A percentile compares a stretch with the other conserved stretches of the same genome.
Conservation (phyloP, 306 rosid genomes). For the Rosa multiflora region DNA sequence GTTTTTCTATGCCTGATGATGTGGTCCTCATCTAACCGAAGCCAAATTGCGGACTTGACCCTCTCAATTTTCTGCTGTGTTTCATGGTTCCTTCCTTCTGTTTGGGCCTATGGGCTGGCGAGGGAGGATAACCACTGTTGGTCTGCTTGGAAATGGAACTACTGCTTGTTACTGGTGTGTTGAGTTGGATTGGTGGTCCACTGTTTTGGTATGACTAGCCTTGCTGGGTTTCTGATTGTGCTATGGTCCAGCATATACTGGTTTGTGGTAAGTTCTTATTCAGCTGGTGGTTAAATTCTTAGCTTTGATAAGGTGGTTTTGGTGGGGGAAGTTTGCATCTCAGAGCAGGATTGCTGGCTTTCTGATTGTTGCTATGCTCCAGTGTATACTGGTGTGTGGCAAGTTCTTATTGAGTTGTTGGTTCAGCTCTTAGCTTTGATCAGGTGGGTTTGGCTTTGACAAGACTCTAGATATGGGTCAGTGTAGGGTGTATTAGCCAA, state of each 20-base stretch:
- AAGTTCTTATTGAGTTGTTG: background rate
- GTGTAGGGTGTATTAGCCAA: background rate
- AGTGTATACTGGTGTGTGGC: background rate
- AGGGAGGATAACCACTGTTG: background rate
- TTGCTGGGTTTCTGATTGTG: background rate
- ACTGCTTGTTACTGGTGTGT: background rate
- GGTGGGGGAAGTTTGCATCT: background rate
- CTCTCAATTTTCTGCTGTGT: background rate
- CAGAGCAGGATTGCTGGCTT: background rate
- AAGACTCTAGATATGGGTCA: background rate
- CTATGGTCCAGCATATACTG: background rate
- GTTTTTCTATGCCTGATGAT: background rate
- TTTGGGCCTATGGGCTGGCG: background rate
- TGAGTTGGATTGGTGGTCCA: background rate
- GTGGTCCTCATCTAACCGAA: background rate
- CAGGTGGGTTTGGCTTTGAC: background rate
- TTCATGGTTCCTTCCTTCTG: background rate
- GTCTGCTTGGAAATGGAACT: background rate
- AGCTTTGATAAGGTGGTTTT: background rate
- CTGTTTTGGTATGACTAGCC: background rate
- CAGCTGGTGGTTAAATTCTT: background rate
- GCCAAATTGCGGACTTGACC: background rate
- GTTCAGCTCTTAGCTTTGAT: background rate
- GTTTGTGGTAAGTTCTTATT: too few relatives aligned
- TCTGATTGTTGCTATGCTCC: background rate